phyloP scores from a whole-genome alignment of 1,139 yeast species.

The Geotrichum citri-aurantii region DNA sequence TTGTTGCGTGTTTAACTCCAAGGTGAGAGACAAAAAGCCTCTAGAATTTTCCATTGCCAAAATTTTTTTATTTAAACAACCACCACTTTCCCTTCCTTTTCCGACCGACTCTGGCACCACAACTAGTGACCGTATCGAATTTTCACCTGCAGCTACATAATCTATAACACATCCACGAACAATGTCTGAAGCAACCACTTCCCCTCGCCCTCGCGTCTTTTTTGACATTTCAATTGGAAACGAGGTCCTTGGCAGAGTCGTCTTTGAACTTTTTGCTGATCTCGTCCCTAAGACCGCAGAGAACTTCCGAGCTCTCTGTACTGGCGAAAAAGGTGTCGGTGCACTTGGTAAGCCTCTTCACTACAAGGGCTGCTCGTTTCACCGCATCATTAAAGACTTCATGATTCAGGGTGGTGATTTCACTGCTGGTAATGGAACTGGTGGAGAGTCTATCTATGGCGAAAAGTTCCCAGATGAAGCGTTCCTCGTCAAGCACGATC shows the following conservation, averaged over 20 bases:
- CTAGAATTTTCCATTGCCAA: constrained; percentile 6
- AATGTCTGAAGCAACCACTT: constrained; percentile 9
- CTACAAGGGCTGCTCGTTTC: constrained; percentile 80
- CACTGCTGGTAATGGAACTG: constrained; percentile 83
- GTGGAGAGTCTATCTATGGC: constrained; percentile 93
- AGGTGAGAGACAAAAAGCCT: background rate
- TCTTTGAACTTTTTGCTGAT: constrained; percentile 69
- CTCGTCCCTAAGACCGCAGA: constrained; percentile 90
- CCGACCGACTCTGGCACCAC: too few species aligned
- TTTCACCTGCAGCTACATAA: background rate
- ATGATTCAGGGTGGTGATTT: constrained; percentile 73
- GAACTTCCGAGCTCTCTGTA: constrained; percentile 82
- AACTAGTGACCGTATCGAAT: background rate
- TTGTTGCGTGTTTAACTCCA: background rate
- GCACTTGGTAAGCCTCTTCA: constrained; percentile 57
- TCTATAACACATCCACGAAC: background rate
- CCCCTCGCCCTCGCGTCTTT: constrained; percentile 45
- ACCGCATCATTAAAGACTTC: constrained; percentile 69
- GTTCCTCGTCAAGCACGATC: constrained; percentile 67
- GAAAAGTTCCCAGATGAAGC: constrained; percentile 94
- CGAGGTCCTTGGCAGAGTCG: constrained; percentile 59
- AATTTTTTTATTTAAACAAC: background rate
- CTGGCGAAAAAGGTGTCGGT: constrained; percentile 80
- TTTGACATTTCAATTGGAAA: constrained; percentile 86
- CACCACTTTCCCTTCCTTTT: background rate